Evolutionary conservation across 1,284 basidiomycete genomes (phyloP), one percentile per base, ranked within the genome.

Genomic region (Ustilago curta): DNA sequence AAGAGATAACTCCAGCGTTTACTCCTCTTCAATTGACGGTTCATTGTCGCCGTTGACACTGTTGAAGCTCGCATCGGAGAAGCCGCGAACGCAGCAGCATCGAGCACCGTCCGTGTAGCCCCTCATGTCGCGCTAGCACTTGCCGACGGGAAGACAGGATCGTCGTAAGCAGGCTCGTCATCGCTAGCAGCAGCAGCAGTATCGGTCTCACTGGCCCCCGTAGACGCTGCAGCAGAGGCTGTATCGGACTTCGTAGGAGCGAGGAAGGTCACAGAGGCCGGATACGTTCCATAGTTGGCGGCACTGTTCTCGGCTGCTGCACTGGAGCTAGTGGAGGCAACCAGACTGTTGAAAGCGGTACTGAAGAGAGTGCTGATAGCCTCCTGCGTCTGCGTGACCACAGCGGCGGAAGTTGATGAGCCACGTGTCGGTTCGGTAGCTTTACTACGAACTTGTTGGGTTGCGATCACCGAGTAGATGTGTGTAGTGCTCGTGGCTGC

Each of bases 111-210:
- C 35, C 35, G 16, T 12, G 31, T 31, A 19, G 32, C 44, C 35
- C 19, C 35, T 12, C 35, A 23, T 16, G 32, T 25, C 16, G 44
- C 51, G 21, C 21, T 52, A 9, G 37, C 44, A 25, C 44, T 27
- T 6, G 51, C 21, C 25, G 59, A 23, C 7, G 62, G 62, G 21
- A 59, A 65, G 29, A 65, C 51, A 3, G 55, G 56, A 18, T 59
- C 25, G 6, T 39, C 55, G 18, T 64, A 64, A 29, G 61, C 54
- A 40, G 49, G 54, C 43, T 64, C 54, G 27, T 52, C 56, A 21
- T 43, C 53, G 42, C 11, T 35, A 21, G 5, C 29, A 43, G 18
- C 3, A 43, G 18, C 3, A 14, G 47, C 21, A 37, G 21, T 19
- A 37, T 18, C 29, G 18, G 27, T 40, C 19, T 44, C 43, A 18